A percentile compares a stretch with the other conserved stretches of the same genome.
Evolutionary conservation across 2,329 filamentous ascomycete species (phyloP).

Genomic region (Aspergillus novoparasiticus): DNA sequence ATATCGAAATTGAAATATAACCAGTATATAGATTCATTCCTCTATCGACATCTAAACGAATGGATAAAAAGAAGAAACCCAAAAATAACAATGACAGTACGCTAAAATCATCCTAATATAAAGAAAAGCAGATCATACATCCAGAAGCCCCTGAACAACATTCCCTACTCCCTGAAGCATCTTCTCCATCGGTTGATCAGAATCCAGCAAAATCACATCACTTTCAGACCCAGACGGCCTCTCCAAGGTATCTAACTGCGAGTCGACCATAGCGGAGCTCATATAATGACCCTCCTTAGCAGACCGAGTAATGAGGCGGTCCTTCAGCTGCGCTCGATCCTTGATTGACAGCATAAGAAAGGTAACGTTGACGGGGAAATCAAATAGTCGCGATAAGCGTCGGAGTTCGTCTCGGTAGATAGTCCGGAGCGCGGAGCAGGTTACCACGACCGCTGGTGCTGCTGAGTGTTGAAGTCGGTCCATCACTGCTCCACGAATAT

Average conservation of each 20-base stretch:
- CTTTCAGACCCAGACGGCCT: constrained; percentile 45
- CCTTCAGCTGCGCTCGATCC: constrained; percentile 41
- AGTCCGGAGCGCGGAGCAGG: constrained; percentile 56
- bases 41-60: not conserved
- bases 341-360: constrained; percentile 41
- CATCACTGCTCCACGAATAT: constrained; percentile 26
- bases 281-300: constrained; percentile 53
- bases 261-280: constrained; percentile 57
- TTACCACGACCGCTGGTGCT: constrained; percentile 48
- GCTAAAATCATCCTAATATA: not conserved
- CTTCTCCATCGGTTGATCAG: constrained; percentile 9
- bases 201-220: constrained; percentile 25
- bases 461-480: constrained; percentile 18
- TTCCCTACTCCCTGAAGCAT: constrained; percentile 9
- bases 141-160: not conserved
- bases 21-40: not conserved
- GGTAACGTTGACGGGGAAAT: constrained; percentile 31
- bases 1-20: not conserved
- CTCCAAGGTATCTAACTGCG: constrained; percentile 54
- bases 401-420: constrained; percentile 58
- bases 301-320: constrained; percentile 46
- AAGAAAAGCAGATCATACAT: not conserved
- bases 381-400: constrained; percentile 32
- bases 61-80: not conserved
- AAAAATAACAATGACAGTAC: not conserved